A percentile compares a stretch with the other conserved stretches of the same genome.
These are phyloP conservation scores for Priceomyces medius DNA, from an alignment of 805 yeast genomes.

Conservation along the genomic window DNA sequence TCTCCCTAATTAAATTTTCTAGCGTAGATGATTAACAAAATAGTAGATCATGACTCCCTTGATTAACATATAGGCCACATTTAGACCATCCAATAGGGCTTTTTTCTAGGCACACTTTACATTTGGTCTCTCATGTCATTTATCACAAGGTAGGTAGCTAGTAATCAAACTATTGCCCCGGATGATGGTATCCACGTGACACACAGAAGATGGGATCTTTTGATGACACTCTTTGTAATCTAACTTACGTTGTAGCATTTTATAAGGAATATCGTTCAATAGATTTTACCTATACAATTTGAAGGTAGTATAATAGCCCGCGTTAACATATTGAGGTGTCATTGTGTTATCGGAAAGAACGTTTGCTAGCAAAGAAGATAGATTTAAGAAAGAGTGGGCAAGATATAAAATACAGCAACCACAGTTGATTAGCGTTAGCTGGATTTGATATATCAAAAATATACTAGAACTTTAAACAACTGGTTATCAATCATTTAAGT, in stretches of 20 bases:
- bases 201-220: neutral
- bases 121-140: too few relatives aligned
- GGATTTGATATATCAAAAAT: neutral
- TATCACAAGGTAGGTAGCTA: too few relatives aligned
- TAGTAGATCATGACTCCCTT: too few relatives aligned
- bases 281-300: neutral
- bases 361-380: neutral
- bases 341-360: neutral
- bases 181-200: too few relatives aligned
- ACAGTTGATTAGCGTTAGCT: neutral
- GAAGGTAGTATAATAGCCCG: neutral
- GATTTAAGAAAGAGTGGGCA: neutral
- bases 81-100: too few relatives aligned
- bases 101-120: too few relatives aligned
- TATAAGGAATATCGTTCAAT: neutral
- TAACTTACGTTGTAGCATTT: neutral
- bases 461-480: neutral
- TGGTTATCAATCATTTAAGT: neutral
- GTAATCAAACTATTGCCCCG: too few relatives aligned
- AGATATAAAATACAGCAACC: neutral
- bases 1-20: too few relatives aligned
- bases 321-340: neutral
- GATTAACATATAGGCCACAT: too few relatives aligned
- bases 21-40: too few relatives aligned
- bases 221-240: neutral